Evolutionary conservation across 2,329 filamentous ascomycete genomes (phyloP).

Genomic region (Chrysoporthe puriensis): DNA sequence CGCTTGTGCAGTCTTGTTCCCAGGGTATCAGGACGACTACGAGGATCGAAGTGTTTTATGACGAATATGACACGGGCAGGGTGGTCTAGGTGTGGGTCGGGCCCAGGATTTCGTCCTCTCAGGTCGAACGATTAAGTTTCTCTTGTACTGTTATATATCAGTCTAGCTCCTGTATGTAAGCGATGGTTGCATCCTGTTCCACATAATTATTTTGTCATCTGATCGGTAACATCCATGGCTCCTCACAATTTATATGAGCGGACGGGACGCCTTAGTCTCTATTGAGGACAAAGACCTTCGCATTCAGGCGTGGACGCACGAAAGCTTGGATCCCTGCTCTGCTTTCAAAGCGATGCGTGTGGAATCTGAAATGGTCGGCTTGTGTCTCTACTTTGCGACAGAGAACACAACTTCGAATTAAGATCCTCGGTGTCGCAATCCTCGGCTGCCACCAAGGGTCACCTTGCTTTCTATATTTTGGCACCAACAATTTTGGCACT

Average conservation of each 20-base stretch:
- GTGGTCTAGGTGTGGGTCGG: not conserved
- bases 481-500: not conserved
- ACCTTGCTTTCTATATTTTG: not conserved
- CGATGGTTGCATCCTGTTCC: not conserved
- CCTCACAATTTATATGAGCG: too few relatives aligned
- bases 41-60: constrained; percentile 15
- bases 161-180: not conserved
- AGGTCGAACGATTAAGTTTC: not conserved
- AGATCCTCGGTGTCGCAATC: not conserved
- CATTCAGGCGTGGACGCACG: too few relatives aligned
- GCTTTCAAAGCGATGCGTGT: too few relatives aligned
- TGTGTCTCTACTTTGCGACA: not conserved
- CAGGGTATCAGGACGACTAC: constrained; percentile 16
- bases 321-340: too few relatives aligned
- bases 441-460: not conserved
- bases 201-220: not conserved
- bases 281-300: not conserved
- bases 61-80: not conserved
- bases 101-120: not conserved
- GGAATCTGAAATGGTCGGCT: too few relatives aligned
- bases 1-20: not conserved
- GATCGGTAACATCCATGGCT: too few relatives aligned
- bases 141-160: not conserved
- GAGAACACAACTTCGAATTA: not conserved
- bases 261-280: not conserved